A percentile compares a stretch with the other conserved stretches of the same genome.
Evolutionary conservation across 2,329 filamentous ascomycete genomes (phyloP).

Genomic region (Penicillium sp.): DNA sequence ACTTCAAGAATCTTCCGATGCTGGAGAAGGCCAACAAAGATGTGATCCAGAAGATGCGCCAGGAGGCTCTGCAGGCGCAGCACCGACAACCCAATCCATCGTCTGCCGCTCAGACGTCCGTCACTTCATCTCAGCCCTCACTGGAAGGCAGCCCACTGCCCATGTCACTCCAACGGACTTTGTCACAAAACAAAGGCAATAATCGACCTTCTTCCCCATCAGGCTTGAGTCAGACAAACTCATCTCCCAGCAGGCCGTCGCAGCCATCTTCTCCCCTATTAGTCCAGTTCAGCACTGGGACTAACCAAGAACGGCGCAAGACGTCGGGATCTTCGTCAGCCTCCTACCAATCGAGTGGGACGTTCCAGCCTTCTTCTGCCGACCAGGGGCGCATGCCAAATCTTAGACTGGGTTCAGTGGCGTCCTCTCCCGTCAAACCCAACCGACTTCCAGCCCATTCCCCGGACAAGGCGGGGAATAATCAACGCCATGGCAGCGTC

Average conservation of each 20-base stretch:
- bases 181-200: slow-evolving; percentile 76
- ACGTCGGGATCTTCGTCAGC: slow-evolving; percentile 86
- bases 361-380: slow-evolving; percentile 69
- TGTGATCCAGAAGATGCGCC: slow-evolving; percentile 91
- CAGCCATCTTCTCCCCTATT: slow-evolving; percentile 85
- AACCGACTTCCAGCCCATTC: slow-evolving; percentile 44
- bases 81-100: slow-evolving; percentile 48
- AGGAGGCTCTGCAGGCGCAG: slow-evolving; percentile 77
- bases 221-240: slow-evolving; percentile 71
- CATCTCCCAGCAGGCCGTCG: slow-evolving; percentile 83
- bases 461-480: slow-evolving; percentile 63
- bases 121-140: slow-evolving; percentile 49
- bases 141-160: slow-evolving; percentile 84
- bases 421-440: slow-evolving; percentile 55
- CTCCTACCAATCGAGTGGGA: slow-evolving; percentile 72
- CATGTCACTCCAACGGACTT: slow-evolving; percentile 74
- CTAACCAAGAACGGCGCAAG: slow-evolving; percentile 80
- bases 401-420: slow-evolving; percentile 52
- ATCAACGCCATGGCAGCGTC: slow-evolving; percentile 63
- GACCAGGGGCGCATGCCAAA: slow-evolving; percentile 66
- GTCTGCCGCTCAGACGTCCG: slow-evolving; percentile 22
- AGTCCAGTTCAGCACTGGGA: slow-evolving; percentile 90
- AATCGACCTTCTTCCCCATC: slow-evolving; percentile 87
- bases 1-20: slow-evolving; percentile 95
- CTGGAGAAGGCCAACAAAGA: slow-evolving; percentile 98